phyloP scores from a whole-genome alignment of 129 eudicot genomes.

The Solidago caesia region DNA sequence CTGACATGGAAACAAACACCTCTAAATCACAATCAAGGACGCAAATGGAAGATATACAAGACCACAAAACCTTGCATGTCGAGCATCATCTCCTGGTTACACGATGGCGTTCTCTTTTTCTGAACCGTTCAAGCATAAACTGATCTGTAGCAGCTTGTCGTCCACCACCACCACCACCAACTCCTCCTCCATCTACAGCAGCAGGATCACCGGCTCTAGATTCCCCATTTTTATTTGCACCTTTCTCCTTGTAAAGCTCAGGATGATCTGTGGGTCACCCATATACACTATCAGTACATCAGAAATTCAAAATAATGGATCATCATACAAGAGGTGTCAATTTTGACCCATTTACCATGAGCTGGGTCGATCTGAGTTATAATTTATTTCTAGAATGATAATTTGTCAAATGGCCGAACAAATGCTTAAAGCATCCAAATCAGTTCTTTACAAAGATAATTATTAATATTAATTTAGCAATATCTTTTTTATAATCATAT shows the following conservation, averaged over 20 bases:
- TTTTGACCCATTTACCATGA: too few relatives aligned
- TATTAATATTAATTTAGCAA: too few relatives aligned
- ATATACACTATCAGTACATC: background rate
- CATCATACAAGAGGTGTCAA: too few relatives aligned
- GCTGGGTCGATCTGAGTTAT: too few relatives aligned
- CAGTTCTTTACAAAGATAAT: too few relatives aligned
- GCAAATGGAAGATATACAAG: background rate
- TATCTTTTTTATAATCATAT: too few relatives aligned
- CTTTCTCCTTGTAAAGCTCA: constrained; percentile 64
- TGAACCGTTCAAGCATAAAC: constrained; percentile 90
- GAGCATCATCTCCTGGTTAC: constrained; percentile 58
- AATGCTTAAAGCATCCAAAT: too few relatives aligned
- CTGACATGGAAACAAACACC: background rate
- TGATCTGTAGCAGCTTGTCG: constrained; percentile 96
- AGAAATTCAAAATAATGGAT: too few relatives aligned
- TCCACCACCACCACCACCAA: constrained; percentile 57
- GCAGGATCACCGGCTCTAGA: constrained; percentile 55
- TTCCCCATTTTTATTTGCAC: constrained; percentile 49
- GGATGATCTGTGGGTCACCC: constrained; percentile 65
- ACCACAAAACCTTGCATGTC: constrained; percentile 20
- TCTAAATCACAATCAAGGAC: background rate
- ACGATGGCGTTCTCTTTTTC: constrained; percentile 94
- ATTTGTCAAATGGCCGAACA: too few relatives aligned
- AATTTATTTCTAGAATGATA: background rate
- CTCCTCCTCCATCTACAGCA: constrained; percentile 55